Conservation (phyloP, 2,329 filamentous ascomycete species). For the Diaporthe helianthi region DNA sequence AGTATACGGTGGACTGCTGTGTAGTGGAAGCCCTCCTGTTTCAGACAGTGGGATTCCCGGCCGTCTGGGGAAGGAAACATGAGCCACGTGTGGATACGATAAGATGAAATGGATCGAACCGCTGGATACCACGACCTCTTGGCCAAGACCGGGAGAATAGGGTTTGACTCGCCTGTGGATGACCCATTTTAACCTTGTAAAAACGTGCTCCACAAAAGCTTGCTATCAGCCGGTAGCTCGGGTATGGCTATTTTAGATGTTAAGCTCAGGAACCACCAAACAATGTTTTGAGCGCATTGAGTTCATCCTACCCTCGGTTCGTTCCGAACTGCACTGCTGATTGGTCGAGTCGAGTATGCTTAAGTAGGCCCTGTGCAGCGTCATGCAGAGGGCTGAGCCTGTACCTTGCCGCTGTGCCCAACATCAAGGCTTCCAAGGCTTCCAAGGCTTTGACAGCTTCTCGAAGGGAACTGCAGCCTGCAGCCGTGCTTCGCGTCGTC, state of each 20-base stretch:
- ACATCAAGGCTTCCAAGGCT: not conserved
- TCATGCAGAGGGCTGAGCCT: not conserved
- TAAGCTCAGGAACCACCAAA: conserved; percentile 24
- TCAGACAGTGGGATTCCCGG: conserved; percentile 17
- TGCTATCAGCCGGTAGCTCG: not conserved
- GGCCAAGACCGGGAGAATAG: not conserved
- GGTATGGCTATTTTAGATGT: conserved; percentile 9
- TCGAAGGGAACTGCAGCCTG: not conserved
- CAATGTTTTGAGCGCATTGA: not conserved
- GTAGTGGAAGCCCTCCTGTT: conserved; percentile 25
- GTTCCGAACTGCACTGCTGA: conserved; percentile 7
- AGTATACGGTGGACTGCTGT: not conserved
- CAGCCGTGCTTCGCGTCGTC: not conserved
- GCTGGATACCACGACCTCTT: conserved; percentile 16
- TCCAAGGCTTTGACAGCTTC: not conserved
- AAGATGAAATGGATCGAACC: conserved; percentile 25
- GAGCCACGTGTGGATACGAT: conserved; percentile 13
- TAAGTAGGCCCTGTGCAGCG: too few species aligned
- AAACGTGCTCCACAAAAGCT: not conserved
- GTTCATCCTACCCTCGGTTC: not conserved
- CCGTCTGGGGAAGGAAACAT: conserved; percentile 22
- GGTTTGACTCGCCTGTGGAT: conserved; percentile 13
- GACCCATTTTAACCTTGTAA: conserved; percentile 16
- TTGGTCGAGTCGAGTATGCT: not conserved
- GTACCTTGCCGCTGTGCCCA: not conserved